Conservation (phyloP, 2,329 filamentous ascomycete genomes). For the Fusarium sp. region DNA sequence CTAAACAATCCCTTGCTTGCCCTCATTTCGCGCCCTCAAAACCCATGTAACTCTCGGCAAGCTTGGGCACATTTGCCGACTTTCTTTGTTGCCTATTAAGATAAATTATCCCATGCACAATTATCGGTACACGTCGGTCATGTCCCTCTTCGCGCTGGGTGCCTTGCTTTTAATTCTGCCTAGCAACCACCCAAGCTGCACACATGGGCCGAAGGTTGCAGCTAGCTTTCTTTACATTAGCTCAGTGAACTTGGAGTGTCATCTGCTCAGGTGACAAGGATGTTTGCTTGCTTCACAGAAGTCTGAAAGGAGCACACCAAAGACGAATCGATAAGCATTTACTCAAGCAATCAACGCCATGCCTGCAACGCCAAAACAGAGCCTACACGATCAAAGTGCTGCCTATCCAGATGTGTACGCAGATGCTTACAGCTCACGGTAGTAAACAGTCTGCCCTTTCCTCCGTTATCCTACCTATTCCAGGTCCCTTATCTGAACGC, state of each 20-base stretch:
- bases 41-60: neutral
- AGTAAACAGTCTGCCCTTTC: neutral
- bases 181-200: neutral
- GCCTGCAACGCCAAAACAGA: neutral
- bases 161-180: neutral
- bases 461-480: neutral
- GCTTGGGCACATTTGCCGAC: neutral
- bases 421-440: neutral
- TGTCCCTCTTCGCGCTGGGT: neutral
- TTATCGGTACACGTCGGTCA: neutral
- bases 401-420: neutral
- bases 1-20: neutral
- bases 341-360: neutral
- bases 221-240: neutral
- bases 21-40: neutral
- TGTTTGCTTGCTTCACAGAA: neutral
- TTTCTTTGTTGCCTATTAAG: neutral
- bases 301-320: neutral
- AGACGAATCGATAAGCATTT: neutral
- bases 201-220: neutral
- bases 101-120: neutral
- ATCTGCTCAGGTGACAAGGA: neutral
- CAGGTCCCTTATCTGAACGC: constrained; percentile 1
- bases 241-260: neutral
- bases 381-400: neutral